These are phyloP conservation scores for Neckera pumila DNA, from an alignment of 225 moss, liverwort and hornwort species.

Conservation along the genomic window DNA sequence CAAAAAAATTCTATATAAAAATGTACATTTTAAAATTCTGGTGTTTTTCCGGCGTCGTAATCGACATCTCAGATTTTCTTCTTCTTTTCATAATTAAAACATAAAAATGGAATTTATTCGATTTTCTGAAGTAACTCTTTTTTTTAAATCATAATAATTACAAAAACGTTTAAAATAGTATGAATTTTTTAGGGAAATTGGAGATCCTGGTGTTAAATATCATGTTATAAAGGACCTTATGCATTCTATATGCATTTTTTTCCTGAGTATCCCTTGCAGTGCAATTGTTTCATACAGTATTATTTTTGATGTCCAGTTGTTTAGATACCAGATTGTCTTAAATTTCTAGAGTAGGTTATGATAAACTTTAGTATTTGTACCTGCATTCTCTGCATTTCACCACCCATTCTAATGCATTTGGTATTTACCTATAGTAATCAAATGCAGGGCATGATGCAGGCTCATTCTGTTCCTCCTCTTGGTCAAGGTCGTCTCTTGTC, in stretches of 20 bases:
- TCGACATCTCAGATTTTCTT: background rate
- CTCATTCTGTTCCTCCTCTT: slow-evolving; percentile 61
- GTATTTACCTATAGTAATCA: background rate
- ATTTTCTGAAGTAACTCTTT: background rate
- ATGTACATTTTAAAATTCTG: background rate
- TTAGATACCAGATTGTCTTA: background rate
- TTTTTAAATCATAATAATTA: background rate
- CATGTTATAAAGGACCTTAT: background rate
- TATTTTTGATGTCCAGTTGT: background rate
- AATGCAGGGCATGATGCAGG: slow-evolving; percentile 69
- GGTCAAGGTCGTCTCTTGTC: slow-evolving; percentile 58
- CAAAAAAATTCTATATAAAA: background rate
- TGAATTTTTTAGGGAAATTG: background rate
- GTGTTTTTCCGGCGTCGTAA: background rate
- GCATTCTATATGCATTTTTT: background rate
- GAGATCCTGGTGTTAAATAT: background rate
- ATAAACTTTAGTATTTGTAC: background rate
- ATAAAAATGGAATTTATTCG: background rate
- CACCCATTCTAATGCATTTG: background rate
- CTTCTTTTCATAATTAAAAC: background rate
- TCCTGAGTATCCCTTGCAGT: background rate
- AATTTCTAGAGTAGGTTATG: background rate
- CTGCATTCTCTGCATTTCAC: background rate
- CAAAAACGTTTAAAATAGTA: background rate
- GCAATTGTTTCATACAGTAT: background rate